phyloP scores from a whole-genome alignment of 768 basidiomycete species.

The Pleurotus pulmonarius region DNA sequence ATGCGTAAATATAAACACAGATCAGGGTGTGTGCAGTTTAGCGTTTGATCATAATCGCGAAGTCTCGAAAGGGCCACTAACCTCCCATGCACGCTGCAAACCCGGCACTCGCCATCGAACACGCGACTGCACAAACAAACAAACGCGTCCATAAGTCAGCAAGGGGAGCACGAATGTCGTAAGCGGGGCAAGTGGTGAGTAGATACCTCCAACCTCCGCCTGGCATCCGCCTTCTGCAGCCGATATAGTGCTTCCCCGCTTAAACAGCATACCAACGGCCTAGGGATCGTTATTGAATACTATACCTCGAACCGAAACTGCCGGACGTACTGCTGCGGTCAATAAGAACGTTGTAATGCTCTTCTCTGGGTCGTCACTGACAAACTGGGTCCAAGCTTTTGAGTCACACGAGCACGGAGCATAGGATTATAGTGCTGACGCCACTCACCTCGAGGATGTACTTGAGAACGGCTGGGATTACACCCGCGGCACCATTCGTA shows the following conservation, averaged over 20 bases:
- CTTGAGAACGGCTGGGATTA: slow-evolving; percentile 90
- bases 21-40: too few relatives aligned
- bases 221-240: slow-evolving; percentile 96
- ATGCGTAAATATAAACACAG: slow-evolving; percentile 1
- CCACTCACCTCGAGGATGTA: slow-evolving; percentile 72
- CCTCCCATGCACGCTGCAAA: slow-evolving; percentile 95
- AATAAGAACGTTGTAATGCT: slow-evolving; percentile 86
- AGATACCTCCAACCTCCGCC: slow-evolving; percentile 87
- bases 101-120: slow-evolving; percentile 93
- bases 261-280: slow-evolving; percentile 95
- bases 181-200: neutral
- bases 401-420: neutral
- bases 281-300: slow-evolving; percentile 21
- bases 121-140: slow-evolving; percentile 57
- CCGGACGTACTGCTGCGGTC: slow-evolving; percentile 69
- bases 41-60: neutral
- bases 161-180: neutral
- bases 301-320: neutral
- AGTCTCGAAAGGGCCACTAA: slow-evolving; percentile 21
- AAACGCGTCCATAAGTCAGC: neutral
- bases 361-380: slow-evolving; percentile 88
- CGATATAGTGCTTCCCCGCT: slow-evolving; percentile 94
- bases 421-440: neutral
- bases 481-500: slow-evolving; percentile 90
- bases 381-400: slow-evolving; percentile 47